Conservation (phyloP, 2,329 filamentous ascomycete species). For the Neonectria magnoliae region DNA sequence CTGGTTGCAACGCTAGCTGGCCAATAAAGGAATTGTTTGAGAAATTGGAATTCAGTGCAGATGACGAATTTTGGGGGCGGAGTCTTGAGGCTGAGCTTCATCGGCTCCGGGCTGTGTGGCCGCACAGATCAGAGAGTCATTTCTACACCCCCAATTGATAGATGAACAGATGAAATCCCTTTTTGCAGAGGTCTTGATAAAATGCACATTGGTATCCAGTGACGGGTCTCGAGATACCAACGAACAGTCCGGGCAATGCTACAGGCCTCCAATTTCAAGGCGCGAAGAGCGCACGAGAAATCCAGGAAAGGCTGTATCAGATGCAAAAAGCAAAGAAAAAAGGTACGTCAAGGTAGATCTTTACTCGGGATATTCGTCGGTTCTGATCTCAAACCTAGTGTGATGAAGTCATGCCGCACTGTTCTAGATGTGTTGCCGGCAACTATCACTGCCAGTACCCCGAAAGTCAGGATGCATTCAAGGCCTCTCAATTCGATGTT, state of each 20-base stretch:
- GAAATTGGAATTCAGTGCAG: too few species aligned
- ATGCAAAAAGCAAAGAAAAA: constrained; percentile 38
- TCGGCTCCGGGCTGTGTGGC: too few species aligned
- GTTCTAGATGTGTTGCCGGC: constrained; percentile 28
- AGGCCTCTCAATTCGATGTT: background rate
- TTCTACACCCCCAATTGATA: too few species aligned
- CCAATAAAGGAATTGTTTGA: background rate
- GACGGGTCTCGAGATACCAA: too few species aligned
- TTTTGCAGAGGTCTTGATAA: too few species aligned
- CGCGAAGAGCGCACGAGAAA: constrained; percentile 36
- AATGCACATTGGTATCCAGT: too few species aligned
- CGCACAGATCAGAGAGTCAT: too few species aligned
- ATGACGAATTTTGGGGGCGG: too few species aligned
- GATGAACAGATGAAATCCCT: too few species aligned
- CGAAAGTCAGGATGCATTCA: background rate
- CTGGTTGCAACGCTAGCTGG: background rate
- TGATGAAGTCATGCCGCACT: constrained; percentile 29
- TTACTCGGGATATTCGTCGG: accelerated
- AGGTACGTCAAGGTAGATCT: constrained; percentile 14
- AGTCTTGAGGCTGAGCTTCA: too few species aligned
- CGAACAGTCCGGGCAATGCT: background rate
- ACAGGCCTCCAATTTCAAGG: background rate
- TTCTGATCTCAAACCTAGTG: constrained; percentile 24
- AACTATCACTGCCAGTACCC: constrained; percentile 30
- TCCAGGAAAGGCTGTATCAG: constrained; percentile 36